phyloP scores from a whole-genome alignment of 225 moss, liverwort and hornwort genomes.

The Pseudisothecium myosuroides region DNA sequence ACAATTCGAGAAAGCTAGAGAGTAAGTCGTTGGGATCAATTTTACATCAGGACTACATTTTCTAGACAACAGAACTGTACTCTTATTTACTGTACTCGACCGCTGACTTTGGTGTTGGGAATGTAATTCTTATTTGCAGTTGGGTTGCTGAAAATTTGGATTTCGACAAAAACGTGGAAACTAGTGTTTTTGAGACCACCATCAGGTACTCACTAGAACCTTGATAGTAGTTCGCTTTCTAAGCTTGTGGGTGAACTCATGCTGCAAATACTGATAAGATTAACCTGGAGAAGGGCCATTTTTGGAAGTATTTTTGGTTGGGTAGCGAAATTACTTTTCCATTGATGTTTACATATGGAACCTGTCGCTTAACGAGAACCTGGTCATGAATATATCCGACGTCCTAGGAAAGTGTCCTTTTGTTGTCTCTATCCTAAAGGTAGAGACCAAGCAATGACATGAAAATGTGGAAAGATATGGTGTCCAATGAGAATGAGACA shows the following conservation, averaged over 20 bases:
- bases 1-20: slow-evolving; percentile 75
- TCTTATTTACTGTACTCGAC: neutral
- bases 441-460: neutral
- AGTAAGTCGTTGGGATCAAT: slow-evolving; percentile 34
- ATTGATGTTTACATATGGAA: neutral
- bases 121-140: slow-evolving; percentile 22
- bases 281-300: neutral
- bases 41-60: neutral
- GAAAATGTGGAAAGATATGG: neutral
- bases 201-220: slow-evolving; percentile 45
- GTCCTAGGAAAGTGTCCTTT: neutral
- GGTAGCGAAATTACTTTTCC: neutral
- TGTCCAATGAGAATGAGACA: neutral
- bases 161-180: slow-evolving; percentile 69
- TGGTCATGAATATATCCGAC: neutral
- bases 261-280: neutral
- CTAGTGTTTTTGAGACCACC: slow-evolving; percentile 97
- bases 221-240: neutral
- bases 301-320: neutral
- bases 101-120: neutral
- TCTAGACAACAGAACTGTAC: neutral
- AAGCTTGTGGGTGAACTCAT: neutral
- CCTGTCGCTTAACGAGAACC: neutral
- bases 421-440: neutral
- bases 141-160: slow-evolving; percentile 76